These are phyloP conservation scores for Boletus huronensis DNA, from an alignment of 768 basidiomycete genomes.

Conservation along the genomic window DNA sequence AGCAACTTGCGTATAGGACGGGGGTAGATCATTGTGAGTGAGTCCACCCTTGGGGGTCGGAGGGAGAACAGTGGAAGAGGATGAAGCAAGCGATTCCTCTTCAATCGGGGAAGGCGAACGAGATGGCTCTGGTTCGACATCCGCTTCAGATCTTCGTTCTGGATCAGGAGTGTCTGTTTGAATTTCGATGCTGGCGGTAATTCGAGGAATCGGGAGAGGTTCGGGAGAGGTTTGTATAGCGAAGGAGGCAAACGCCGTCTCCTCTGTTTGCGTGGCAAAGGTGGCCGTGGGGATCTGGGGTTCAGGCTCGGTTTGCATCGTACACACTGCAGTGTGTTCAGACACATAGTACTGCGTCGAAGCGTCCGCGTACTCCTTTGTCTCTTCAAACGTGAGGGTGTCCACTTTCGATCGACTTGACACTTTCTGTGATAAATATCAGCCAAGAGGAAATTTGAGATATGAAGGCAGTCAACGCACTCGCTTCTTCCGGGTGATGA, in stretches of 20 bases:
- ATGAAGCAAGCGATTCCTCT: constrained; percentile 63
- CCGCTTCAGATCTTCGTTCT: constrained; percentile 37
- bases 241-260: constrained; percentile 18
- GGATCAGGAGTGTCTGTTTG: constrained; percentile 52
- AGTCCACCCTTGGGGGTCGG: constrained; percentile 59
- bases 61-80: constrained; percentile 69
- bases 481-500: constrained; percentile 81
- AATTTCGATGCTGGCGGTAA: constrained; percentile 51
- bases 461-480: constrained; percentile 34
- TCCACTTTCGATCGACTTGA: constrained; percentile 52
- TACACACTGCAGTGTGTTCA: constrained; percentile 44
- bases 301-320: constrained; percentile 62
- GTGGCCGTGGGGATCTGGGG: constrained; percentile 45
- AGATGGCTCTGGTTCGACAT: constrained; percentile 28
- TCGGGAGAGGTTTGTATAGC: constrained; percentile 41
- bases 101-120: constrained; percentile 44
- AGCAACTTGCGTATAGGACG: constrained; percentile 65
- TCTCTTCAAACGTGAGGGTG: constrained; percentile 49
- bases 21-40: constrained; percentile 54
- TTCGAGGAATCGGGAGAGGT: constrained; percentile 26
- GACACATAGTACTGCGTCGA: constrained; percentile 65
- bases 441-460: constrained; percentile 8
- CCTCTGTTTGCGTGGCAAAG: constrained; percentile 58
- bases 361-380: constrained; percentile 74
- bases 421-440: constrained; percentile 51